A percentile compares a stretch with the other conserved stretches of the same genome.
phyloP scores from a whole-genome alignment of 2,329 filamentous ascomycete species.

The Botryosphaeria dothidea region DNA sequence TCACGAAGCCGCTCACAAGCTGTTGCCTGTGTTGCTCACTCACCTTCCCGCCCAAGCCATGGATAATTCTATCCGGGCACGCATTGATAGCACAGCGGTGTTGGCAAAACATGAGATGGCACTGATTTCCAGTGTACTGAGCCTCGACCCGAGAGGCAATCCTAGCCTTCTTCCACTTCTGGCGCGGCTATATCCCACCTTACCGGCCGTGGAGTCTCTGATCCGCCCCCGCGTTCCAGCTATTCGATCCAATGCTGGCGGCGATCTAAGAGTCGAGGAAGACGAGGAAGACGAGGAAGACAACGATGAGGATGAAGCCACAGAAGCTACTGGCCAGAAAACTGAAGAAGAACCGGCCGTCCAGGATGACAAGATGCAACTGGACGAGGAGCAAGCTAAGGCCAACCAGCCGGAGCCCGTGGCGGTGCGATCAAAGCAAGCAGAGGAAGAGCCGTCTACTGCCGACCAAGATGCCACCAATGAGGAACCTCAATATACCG shows the following conservation, averaged over 20 bases:
- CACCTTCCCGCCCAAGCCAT: constrained; percentile 67
- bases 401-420: not conserved
- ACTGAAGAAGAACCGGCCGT: constrained; percentile 15
- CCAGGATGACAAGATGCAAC: constrained; percentile 6
- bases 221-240: constrained; percentile 54
- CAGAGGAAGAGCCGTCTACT: not conserved
- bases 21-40: constrained; percentile 66
- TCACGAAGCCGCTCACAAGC: constrained; percentile 55
- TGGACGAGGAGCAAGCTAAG: not conserved
- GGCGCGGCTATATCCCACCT: constrained; percentile 62
- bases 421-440: not conserved
- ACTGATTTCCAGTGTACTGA: constrained; percentile 80
- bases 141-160: constrained; percentile 67
- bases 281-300: constrained; percentile 28
- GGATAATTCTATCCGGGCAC: constrained; percentile 69
- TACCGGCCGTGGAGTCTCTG: constrained; percentile 71
- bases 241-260: constrained; percentile 31
- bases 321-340: constrained; percentile 19
- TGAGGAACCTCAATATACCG: not conserved
- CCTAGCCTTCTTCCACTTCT: constrained; percentile 82
- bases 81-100: constrained; percentile 80
- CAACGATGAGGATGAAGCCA: constrained; percentile 25
- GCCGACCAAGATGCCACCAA: not conserved
- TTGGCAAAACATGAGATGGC: constrained; percentile 67
- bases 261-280: constrained; percentile 7